Percentiles rank a stretch among this genome's conserved stretches.
phyloP scores from a whole-genome alignment of 1,139 yeast species.

The Hansenula lynferdii region DNA sequence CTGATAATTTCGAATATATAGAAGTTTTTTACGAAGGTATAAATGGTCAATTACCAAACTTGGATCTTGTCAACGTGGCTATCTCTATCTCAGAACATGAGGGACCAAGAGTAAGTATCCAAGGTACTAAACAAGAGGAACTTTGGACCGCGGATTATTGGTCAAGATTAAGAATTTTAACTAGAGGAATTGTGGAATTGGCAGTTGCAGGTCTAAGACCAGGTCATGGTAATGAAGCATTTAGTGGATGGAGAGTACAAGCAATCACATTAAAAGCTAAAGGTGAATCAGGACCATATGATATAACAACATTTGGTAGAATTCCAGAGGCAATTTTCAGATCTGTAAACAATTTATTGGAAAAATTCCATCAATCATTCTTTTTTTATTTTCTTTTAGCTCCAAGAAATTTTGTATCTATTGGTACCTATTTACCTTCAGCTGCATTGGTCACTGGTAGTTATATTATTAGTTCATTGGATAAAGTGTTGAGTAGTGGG shows the following conservation, averaged over 20 bases:
- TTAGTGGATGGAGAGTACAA: constrained; percentile 96
- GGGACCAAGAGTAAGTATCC: constrained; percentile 64
- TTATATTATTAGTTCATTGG: constrained; percentile 67
- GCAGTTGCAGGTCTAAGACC: constrained; percentile 64
- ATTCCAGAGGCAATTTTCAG: constrained; percentile 83
- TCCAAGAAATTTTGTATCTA: constrained; percentile 79
- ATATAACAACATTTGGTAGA: constrained; percentile 90
- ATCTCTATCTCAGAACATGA: constrained; percentile 69
- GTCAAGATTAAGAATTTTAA: constrained; percentile 55
- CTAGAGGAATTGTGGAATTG: constrained; percentile 61
- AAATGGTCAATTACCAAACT: constrained; percentile 93
- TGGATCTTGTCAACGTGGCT: constrained; percentile 84
- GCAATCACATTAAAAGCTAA: constrained; percentile 75
- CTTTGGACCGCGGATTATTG: constrained; percentile 36
- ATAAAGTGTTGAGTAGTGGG: constrained; percentile 47
- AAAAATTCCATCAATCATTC: constrained; percentile 95
- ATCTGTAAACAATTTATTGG: constrained; percentile 86
- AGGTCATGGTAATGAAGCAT: constrained; percentile 77
- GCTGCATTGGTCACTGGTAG: constrained; percentile 71
- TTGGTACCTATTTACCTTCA: constrained; percentile 89
- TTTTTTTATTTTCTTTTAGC: constrained; percentile 85
- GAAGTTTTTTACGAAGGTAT: constrained; percentile 83
- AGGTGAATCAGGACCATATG: constrained; percentile 51
- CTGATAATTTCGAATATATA: constrained; percentile 67
- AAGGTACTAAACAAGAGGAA: constrained; percentile 47